These are phyloP conservation scores for Verruconis gallopava DNA, from an alignment of 2,329 filamentous ascomycete genomes.

Conservation along the genomic window DNA sequence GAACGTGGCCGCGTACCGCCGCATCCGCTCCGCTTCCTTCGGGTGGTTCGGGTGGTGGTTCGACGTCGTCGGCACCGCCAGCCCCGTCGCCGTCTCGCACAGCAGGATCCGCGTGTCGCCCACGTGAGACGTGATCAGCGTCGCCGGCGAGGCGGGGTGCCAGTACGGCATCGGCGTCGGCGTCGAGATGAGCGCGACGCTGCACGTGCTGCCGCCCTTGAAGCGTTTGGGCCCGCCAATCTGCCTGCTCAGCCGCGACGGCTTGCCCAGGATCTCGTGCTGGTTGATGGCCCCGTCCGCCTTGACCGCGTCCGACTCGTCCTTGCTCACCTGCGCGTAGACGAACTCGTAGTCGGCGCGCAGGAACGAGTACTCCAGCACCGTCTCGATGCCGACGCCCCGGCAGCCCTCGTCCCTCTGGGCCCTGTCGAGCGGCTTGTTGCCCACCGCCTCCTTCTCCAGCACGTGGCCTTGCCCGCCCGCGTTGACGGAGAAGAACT, in stretches of 20 bases:
- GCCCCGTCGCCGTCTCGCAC: conserved; percentile 72
- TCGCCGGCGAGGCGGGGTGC: conserved; percentile 78
- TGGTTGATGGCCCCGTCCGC: conserved; percentile 71
- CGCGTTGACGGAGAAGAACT: conserved; percentile 50
- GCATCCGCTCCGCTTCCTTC: conserved; percentile 66
- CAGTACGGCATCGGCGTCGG: conserved; percentile 87
- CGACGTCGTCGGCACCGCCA: conserved; percentile 67
- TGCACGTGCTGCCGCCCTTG: conserved; percentile 87
- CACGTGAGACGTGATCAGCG: conserved; percentile 76
- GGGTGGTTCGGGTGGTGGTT: conserved; percentile 90
- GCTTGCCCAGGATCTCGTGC: conserved; percentile 65
- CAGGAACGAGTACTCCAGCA: conserved; percentile 85
- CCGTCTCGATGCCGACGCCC: conserved; percentile 55
- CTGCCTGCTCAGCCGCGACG: conserved; percentile 31
- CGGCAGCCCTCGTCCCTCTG: conserved; percentile 16
- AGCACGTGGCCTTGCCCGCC: conserved; percentile 22
- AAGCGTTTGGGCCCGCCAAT: conserved; percentile 72
- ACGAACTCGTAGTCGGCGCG: conserved; percentile 92
- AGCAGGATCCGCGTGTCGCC: conserved; percentile 87
- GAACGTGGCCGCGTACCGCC: conserved; percentile 75
- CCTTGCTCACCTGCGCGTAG: conserved; percentile 71
- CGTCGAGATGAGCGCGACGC: conserved; percentile 79
- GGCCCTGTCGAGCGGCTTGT: conserved; percentile 16
- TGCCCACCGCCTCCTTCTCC: conserved; percentile 21
- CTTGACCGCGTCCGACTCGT: conserved; percentile 55